These are phyloP conservation scores for Astrephomene gubernaculifera DNA, from an alignment of 139 green algal genomes.

Conservation along the genomic window DNA sequence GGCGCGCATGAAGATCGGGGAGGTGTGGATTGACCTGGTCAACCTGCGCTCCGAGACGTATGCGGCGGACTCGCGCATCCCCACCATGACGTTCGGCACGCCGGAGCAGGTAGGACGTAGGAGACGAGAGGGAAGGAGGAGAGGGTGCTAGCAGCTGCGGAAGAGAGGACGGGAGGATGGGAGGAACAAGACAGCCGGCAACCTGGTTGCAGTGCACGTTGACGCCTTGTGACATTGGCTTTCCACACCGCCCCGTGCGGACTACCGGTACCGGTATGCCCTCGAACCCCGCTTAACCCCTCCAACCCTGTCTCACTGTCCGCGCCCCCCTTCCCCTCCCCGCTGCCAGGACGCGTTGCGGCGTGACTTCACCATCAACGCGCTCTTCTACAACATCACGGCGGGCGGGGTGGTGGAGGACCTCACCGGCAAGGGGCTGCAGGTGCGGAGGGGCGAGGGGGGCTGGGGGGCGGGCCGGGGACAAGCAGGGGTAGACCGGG, in stretches of 20 bases:
- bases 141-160: no score
- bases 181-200: no score
- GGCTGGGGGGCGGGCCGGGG: neutral
- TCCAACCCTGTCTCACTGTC: no score
- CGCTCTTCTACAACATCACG: constrained; percentile 98
- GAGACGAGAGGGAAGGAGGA: no score
- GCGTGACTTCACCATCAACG: constrained; percentile 97
- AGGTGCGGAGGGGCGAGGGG: constrained; percentile 9
- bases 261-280: no score
- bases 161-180: no score
- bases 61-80: constrained; percentile 87
- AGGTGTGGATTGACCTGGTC: constrained; percentile 91
- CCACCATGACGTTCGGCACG: constrained; percentile 91
- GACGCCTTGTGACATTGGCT: no score
- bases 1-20: constrained; percentile 84
- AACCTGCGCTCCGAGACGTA: constrained; percentile 97
- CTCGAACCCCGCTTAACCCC: no score
- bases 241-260: no score
- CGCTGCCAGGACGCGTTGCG: constrained; percentile 47
- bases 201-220: no score
- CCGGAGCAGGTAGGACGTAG: constrained; percentile 71
- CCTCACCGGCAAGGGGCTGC: constrained; percentile 83
- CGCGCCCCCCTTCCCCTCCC: neutral
- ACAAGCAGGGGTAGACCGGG: neutral
- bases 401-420: constrained; percentile 83